Base-by-base conservation (phyloP, 805 yeast species). In the Brettanomyces nanus region DNA sequence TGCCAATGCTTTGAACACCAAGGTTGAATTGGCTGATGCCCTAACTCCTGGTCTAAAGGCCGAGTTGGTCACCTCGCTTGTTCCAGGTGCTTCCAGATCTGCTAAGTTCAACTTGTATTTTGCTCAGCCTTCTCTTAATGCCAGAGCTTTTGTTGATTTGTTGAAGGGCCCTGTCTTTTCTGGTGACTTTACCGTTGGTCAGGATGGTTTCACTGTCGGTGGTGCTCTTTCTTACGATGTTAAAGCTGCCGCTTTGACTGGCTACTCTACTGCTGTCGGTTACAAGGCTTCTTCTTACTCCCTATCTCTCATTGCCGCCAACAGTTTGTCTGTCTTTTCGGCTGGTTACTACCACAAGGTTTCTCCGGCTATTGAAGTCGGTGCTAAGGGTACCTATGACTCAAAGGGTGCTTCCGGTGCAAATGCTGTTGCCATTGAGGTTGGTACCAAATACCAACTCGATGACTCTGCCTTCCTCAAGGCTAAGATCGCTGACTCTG, bases 331-430 rank as follows among this genome's bases (percentile, higher is more conserved):
- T 45, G 80, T 87, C 54, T 85, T 83, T 75, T 73, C 95, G 45
- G 96, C 96, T 54, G 90, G 95, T 53, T 87, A 89, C 80, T 92
- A 79, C 86, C 97, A 92, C 81, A 83, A 77, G 68, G 95, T 92
- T 47, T 77, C 87, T 54, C 85, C 94, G 50, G 66, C 71, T 54
- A 85, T 90, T 54, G 96, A 92, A 77, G 95, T 87, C 56, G 98
- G 97, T 72, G 95, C 97, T 59, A 89, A 85, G 75, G 95, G 96
- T 57, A 80, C 92, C 51, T 85, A 90, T 79, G 95, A 87, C 71
- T 79, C 95, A 47, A 74, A 77, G 65, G 62, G 76, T 33, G 64
- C 82, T 36, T 76, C 87, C 51, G 74, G 84, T 62, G 69, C 75
- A 53, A 73, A 80, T 63, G 80, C 77, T 59, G 96, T 89, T 55